phyloP scores from a whole-genome alignment of 331 rosid genomes.

The Acacia concinna region DNA sequence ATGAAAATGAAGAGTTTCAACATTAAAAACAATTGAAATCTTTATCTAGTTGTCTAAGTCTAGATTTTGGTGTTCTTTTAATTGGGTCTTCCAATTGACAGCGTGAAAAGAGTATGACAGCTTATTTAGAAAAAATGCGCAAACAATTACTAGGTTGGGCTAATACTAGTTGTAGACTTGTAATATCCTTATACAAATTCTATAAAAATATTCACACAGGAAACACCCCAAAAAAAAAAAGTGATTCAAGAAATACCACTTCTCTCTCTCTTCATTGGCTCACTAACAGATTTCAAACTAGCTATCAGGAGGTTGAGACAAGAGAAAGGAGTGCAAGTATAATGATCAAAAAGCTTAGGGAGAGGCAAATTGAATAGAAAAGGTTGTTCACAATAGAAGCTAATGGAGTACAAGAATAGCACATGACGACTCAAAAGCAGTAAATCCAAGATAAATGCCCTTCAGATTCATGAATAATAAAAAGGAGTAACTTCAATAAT shows the following conservation, averaged over 20 bases:
- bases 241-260: not conserved
- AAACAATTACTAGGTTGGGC: not conserved
- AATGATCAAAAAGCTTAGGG: not conserved
- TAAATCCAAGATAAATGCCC: not conserved
- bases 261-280: not conserved
- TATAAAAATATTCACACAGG: not conserved
- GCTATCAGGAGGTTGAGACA: not conserved
- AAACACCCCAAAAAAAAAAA: not conserved
- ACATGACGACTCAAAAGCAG: not conserved
- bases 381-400: not conserved
- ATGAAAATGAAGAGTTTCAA: not conserved
- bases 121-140: not conserved
- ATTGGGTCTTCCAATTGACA: not conserved
- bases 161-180: not conserved
- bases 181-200: not conserved
- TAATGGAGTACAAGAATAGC: not conserved
- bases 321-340: not conserved
- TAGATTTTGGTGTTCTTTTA: not conserved
- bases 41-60: not conserved
- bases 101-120: not conserved
- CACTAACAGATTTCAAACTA: not conserved
- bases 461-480: not conserved
- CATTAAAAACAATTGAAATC: not conserved
- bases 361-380: not conserved
- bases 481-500: not conserved